A percentile compares a stretch with the other conserved stretches of the same genome.
Conservation (phyloP, 148 eudicot species). For the Silene latifolia region DNA sequence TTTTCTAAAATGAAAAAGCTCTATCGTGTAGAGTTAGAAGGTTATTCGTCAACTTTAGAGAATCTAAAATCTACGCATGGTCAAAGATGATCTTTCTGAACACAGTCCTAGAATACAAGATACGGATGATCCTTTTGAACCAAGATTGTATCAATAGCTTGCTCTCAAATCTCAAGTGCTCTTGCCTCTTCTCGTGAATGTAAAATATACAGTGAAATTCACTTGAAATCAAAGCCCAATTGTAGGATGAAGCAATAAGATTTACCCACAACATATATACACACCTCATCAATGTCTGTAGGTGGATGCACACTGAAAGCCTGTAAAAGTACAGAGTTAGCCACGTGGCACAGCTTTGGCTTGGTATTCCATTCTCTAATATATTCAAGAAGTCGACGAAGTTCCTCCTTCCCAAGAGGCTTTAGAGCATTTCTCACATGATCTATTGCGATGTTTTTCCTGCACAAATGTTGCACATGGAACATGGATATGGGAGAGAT, state of each 20-base stretch:
- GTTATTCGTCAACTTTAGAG: too few relatives aligned
- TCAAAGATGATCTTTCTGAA: too few relatives aligned
- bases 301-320: constrained; percentile 74
- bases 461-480: constrained; percentile 29
- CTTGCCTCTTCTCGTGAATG: not conserved
- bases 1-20: too few relatives aligned
- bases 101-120: not conserved
- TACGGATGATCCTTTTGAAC: not conserved
- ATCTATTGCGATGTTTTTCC: constrained; percentile 49
- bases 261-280: not conserved
- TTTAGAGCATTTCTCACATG: constrained; percentile 56
- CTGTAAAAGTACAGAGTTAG: constrained; percentile 80
- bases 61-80: too few relatives aligned
- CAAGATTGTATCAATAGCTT: not conserved
- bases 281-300: constrained; percentile 79
- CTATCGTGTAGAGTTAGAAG: too few relatives aligned
- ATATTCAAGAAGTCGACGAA: constrained; percentile 67
- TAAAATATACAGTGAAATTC: not conserved
- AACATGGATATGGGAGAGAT: not conserved
- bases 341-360: constrained; percentile 85
- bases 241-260: constrained; percentile 7
- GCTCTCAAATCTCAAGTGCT: too few relatives aligned
- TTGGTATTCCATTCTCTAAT: constrained; percentile 97
- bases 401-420: constrained; percentile 66
- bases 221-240: not conserved